A percentile compares a stretch with the other conserved stretches of the same genome.
These are phyloP conservation scores for Lipomyces starkeyi DNA, from an alignment of 805 yeast genomes.

Conservation along the genomic window DNA sequence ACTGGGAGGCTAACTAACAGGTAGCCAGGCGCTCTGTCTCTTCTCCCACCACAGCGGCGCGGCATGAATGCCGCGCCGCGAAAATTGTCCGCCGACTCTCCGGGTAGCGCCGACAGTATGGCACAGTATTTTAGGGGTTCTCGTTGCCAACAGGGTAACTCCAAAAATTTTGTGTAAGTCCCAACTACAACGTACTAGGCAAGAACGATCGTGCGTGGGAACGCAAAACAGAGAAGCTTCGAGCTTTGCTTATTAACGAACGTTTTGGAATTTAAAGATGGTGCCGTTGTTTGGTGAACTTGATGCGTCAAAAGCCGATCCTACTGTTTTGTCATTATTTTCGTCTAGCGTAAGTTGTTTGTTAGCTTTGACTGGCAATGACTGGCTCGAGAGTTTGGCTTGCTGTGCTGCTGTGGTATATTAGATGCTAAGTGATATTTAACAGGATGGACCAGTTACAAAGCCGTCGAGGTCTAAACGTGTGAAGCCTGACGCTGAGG, in stretches of 20 bases:
- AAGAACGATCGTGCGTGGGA: no score
- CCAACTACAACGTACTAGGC: neutral
- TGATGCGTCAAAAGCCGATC: conserved; percentile 17
- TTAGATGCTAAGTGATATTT: neutral
- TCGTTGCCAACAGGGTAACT: no score
- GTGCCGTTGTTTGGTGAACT: conserved; percentile 23
- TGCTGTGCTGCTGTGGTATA: neutral
- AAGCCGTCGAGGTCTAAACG: conserved; percentile 24
- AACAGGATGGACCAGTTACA: conserved; percentile 18
- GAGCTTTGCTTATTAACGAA: neutral
- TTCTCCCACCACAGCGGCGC: neutral
- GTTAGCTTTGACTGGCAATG: neutral
- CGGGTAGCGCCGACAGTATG: no score
- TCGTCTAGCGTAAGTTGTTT: conserved; percentile 24
- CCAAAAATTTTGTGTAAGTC: no score
- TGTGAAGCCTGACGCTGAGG: conserved; percentile 11
- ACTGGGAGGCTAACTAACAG: neutral
- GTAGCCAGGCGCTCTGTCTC: neutral
- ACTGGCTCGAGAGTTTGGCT: neutral
- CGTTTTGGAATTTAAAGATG: neutral
- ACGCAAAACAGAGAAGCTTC: neutral
- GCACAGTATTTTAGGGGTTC: no score
- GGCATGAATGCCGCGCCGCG: neutral
- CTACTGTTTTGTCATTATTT: conserved; percentile 23
- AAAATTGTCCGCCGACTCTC: neutral